phyloP scores from a whole-genome alignment of 2,329 filamentous ascomycete species.

The Nemania serpens region DNA sequence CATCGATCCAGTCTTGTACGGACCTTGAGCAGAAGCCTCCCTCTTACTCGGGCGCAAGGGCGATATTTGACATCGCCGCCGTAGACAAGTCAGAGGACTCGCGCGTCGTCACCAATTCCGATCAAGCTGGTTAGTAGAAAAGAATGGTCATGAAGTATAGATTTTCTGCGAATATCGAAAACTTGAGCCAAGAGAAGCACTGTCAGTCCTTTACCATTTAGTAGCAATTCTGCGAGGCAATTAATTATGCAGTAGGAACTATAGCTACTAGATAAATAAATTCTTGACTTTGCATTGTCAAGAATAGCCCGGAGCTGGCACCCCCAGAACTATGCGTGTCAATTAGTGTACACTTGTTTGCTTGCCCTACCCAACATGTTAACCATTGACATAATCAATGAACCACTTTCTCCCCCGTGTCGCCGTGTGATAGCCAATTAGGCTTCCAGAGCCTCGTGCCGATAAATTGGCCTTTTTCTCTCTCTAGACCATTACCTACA shows the following conservation, averaged over 20 bases:
- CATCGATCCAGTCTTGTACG: neutral
- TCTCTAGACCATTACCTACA: no score
- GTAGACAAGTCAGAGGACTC: constrained; percentile 3
- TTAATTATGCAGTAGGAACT: constrained; percentile 2
- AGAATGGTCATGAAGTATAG: neutral
- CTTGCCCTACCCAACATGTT: no score
- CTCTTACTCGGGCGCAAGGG: neutral
- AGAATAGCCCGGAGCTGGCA: neutral
- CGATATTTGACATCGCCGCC: neutral
- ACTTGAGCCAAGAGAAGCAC: neutral
- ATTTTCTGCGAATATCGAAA: neutral
- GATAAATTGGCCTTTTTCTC: no score
- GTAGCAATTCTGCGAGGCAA: neutral
- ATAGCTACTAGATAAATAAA: neutral
- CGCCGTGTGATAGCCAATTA: no score
- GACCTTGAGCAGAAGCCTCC: no score
- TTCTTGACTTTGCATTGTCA: constrained; percentile 1
- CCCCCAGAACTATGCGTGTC: no score
- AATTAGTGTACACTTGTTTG: no score
- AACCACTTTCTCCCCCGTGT: no score
- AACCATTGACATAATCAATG: no score
- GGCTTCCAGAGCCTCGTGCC: no score
- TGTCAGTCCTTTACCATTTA: constrained; percentile 1
- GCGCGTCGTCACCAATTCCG: neutral
- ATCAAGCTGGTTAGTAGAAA: constrained; percentile 1